Percentiles rank a stretch among this genome's conserved stretches.
These are phyloP conservation scores for Rhodamnia argentea DNA, from an alignment of 345 rosid genomes.

Conservation along the genomic window DNA sequence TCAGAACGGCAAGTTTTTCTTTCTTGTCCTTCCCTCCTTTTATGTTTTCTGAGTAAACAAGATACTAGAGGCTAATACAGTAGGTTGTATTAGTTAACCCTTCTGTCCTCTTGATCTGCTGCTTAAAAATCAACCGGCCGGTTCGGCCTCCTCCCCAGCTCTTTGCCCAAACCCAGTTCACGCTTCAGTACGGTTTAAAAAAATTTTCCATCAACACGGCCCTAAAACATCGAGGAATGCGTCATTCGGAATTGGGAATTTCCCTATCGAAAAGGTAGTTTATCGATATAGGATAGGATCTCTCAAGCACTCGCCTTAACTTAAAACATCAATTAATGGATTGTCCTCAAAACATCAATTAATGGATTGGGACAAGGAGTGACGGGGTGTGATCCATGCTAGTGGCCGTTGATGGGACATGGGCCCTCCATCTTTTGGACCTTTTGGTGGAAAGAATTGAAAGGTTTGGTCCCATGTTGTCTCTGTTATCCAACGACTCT, in stretches of 20 bases:
- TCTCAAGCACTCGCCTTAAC: background rate
- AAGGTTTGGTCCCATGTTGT: background rate
- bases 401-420: background rate
- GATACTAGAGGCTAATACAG: background rate
- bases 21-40: background rate
- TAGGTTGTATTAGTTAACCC: background rate
- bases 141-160: background rate
- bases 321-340: background rate
- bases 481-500: background rate
- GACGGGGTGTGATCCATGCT: background rate
- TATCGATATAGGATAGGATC: background rate
- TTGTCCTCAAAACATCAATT: background rate
- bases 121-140: background rate
- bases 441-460: background rate
- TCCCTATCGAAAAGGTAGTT: background rate
- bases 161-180: background rate
- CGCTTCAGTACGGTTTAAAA: fast-evolving
- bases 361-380: background rate
- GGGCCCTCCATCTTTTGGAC: background rate
- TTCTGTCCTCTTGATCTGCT: too few relatives aligned
- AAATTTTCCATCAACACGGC: background rate
- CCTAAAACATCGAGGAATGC: background rate
- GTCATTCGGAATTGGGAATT: background rate
- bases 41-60: background rate
- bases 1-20: background rate